phyloP scores from a whole-genome alignment of 495 filamentous ascomycete genomes.

The Talaromyces proteolyticus region DNA sequence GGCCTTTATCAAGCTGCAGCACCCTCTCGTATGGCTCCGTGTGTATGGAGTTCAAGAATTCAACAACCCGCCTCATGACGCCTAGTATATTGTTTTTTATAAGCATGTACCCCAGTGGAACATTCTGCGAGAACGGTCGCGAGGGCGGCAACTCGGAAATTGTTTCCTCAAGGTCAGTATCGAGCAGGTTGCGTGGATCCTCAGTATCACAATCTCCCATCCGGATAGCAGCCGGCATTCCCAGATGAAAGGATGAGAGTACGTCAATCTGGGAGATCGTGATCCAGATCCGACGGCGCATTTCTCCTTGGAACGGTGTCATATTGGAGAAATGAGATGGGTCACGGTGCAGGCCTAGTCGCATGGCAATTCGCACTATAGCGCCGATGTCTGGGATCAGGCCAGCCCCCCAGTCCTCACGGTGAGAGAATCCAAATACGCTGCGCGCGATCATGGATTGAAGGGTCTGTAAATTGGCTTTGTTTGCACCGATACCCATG shows the following conservation, averaged over 20 bases:
- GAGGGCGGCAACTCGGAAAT: conserved; percentile 32
- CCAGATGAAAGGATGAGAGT: conserved; percentile 39
- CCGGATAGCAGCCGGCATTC: conserved; percentile 42
- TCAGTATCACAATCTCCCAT: conserved; percentile 40
- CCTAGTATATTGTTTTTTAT: conserved; percentile 34
- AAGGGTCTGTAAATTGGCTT: too few relatives aligned
- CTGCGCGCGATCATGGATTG: conserved; percentile 33
- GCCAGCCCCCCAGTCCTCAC: not conserved
- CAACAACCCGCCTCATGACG: conserved; percentile 28
- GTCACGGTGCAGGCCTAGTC: conserved; percentile 31
- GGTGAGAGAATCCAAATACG: not conserved
- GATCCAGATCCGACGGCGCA: conserved; percentile 23
- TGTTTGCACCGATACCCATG: too few relatives aligned
- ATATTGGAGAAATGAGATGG: conserved; percentile 15
- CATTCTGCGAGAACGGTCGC: conserved; percentile 36
- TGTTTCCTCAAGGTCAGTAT: conserved; percentile 42
- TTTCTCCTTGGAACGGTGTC: conserved; percentile 21
- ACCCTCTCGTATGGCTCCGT: conserved; percentile 6
- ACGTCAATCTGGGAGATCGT: conserved; percentile 17
- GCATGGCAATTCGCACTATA: conserved; percentile 27
- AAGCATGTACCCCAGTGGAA: conserved; percentile 40
- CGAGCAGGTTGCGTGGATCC: conserved; percentile 37
- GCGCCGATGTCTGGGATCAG: conserved; percentile 29
- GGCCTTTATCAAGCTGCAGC: too few relatives aligned
- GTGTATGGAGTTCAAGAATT: conserved; percentile 24